Evolutionary conservation across 2,329 filamentous ascomycete genomes (phyloP).

Genomic region (Hymenoscyphus albidus): DNA sequence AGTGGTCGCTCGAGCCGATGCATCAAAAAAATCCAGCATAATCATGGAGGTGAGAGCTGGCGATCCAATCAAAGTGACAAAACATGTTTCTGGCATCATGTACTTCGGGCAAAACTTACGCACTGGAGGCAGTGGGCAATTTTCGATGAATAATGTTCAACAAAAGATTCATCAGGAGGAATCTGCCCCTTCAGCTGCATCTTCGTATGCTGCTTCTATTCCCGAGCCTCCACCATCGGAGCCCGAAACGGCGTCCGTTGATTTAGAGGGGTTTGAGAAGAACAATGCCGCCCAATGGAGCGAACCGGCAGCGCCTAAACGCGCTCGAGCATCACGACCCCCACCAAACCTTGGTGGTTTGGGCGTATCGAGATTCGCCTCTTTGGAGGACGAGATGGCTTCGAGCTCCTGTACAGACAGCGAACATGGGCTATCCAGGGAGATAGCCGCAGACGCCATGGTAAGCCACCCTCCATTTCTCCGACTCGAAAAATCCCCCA

Average conservation of each 20-base stretch:
- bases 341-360: slow-evolving; percentile 18
- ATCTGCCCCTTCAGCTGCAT: background rate
- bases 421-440: slow-evolving; percentile 11
- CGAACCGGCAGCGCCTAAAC: slow-evolving; percentile 14
- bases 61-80: slow-evolving; percentile 22
- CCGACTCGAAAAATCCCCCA: background rate
- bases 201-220: slow-evolving; percentile 8
- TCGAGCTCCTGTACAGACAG: slow-evolving; percentile 1
- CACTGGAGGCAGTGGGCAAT: slow-evolving; percentile 17
- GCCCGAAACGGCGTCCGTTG: background rate
- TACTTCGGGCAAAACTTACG: slow-evolving; percentile 23
- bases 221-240: background rate
- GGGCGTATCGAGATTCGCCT: slow-evolving; percentile 18
- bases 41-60: slow-evolving; percentile 2
- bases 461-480: slow-evolving; percentile 12
- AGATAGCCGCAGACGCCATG: slow-evolving; percentile 22
- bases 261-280: slow-evolving; percentile 19
- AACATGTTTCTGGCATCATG: slow-evolving; percentile 23
- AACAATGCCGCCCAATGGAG: slow-evolving; percentile 28
- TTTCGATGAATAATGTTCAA: slow-evolving; percentile 20
- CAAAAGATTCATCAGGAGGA: slow-evolving; percentile 12
- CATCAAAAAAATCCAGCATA: background rate
- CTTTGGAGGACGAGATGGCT: slow-evolving; percentile 12
- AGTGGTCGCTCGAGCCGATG: background rate
- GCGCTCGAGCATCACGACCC: slow-evolving; percentile 1